Percentiles rank a stretch among this genome's conserved stretches.
These are phyloP conservation scores for Diaporthe ilicicola DNA, from an alignment of 2,329 filamentous ascomycete species.

Conservation along the genomic window DNA sequence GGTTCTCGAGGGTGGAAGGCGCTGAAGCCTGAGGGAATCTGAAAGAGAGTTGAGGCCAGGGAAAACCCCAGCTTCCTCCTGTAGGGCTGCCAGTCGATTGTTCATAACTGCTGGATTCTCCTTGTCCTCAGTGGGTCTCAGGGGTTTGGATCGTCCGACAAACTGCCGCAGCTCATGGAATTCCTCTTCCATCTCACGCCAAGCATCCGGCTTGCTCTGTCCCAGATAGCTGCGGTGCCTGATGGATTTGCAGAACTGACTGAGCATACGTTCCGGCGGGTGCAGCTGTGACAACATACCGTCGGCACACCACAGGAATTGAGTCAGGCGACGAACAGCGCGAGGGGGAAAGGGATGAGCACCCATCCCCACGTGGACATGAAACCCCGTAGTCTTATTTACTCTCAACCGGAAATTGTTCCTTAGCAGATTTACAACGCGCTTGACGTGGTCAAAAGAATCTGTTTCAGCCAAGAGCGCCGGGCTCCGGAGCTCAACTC, in stretches of 20 bases:
- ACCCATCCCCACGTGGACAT: background rate
- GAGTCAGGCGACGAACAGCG: background rate
- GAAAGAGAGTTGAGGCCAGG: background rate
- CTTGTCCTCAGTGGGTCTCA: background rate
- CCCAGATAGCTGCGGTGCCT: background rate
- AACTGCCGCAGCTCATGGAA: too few species aligned
- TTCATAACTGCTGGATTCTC: background rate
- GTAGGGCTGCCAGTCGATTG: background rate
- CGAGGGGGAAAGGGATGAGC: background rate
- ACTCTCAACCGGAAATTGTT: background rate
- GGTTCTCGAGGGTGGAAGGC: background rate
- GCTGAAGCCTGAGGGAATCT: background rate
- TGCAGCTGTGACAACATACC: background rate
- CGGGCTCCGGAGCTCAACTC: background rate
- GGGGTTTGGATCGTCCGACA: background rate
- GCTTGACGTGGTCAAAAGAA: background rate
- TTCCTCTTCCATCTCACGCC: background rate
- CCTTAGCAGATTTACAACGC: background rate
- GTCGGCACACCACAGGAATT: background rate
- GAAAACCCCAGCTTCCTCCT: background rate
- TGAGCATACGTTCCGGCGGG: background rate
- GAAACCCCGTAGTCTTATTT: background rate
- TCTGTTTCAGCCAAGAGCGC: background rate
- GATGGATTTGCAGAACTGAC: background rate
- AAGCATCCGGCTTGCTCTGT: background rate